Percentiles rank a stretch among this genome's conserved stretches.
These are phyloP conservation scores for Lodderomyces parapsilosis DNA, from an alignment of 1,139 yeast species.

Conservation along the genomic window DNA sequence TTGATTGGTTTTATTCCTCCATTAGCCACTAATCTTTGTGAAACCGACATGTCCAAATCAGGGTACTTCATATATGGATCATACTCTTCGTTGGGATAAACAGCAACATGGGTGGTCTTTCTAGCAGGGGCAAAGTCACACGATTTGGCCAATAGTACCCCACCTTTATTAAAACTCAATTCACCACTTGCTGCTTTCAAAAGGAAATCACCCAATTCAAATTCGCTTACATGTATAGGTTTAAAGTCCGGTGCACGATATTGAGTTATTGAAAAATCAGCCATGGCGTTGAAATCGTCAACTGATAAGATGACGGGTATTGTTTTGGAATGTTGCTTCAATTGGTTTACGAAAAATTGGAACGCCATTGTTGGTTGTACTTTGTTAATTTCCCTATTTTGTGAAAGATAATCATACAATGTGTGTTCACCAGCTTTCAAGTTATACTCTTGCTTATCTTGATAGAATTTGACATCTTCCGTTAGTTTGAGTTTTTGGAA, in stretches of 20 bases:
- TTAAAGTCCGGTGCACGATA: slow-evolving; percentile 61
- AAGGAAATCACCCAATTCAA: slow-evolving; percentile 66
- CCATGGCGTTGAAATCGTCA: slow-evolving; percentile 72
- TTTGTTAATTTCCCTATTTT: slow-evolving; percentile 41
- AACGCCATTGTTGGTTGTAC: slow-evolving; percentile 40
- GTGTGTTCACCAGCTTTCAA: slow-evolving; percentile 46
- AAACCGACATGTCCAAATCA: slow-evolving; percentile 56
- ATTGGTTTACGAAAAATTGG: slow-evolving; percentile 54
- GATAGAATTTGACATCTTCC: slow-evolving; percentile 36
- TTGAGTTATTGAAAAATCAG: slow-evolving; percentile 54
- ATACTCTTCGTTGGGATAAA: slow-evolving; percentile 48
- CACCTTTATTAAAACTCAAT: slow-evolving; percentile 54
- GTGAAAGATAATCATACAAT: slow-evolving; percentile 36
- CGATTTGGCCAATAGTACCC: slow-evolving; percentile 64
- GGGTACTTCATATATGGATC: slow-evolving; percentile 55
- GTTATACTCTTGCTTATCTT: slow-evolving; percentile 32
- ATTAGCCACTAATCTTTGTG: slow-evolving; percentile 44
- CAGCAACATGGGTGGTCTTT: slow-evolving; percentile 59
- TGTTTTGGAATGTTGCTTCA: slow-evolving; percentile 39
- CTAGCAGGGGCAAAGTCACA: slow-evolving; percentile 17
- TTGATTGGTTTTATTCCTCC: slow-evolving; percentile 48
- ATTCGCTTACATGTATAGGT: slow-evolving; percentile 58
- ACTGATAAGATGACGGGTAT: slow-evolving; percentile 68
- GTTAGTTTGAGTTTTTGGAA: slow-evolving; percentile 52
- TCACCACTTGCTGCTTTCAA: slow-evolving; percentile 59